Evolutionary conservation across 768 basidiomycete genomes (phyloP).

Genomic region (Pleurotus cornucopiae): DNA sequence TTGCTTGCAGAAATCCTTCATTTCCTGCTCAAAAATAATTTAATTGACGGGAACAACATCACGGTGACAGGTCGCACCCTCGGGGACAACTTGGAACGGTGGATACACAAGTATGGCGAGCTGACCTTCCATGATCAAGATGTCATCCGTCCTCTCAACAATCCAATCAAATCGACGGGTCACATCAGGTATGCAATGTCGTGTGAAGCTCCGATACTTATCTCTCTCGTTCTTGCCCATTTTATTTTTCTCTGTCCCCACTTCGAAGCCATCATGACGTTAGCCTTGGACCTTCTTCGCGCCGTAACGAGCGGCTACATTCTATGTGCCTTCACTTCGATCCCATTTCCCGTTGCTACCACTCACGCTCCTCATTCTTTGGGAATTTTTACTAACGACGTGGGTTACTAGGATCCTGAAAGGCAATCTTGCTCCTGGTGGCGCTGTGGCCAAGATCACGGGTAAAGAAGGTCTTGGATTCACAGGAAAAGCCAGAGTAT

Average conservation of each 20-base stretch:
- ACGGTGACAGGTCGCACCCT: constrained; percentile 89
- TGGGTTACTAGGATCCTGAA: constrained; percentile 66
- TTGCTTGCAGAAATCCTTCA: constrained; percentile 65
- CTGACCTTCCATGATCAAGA: constrained; percentile 69
- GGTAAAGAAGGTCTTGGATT: constrained; percentile 92
- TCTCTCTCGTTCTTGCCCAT: neutral
- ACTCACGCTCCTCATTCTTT: neutral
- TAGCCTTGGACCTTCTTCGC: neutral
- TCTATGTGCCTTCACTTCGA: neutral
- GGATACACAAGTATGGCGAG: constrained; percentile 78
- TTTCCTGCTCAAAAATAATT: constrained; percentile 80
- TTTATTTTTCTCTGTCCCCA: constrained; percentile 6
- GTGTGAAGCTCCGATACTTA: constrained; percentile 1
- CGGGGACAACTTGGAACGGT: constrained; percentile 88
- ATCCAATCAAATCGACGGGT: constrained; percentile 85
- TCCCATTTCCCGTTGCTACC: neutral
- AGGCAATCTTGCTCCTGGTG: constrained; percentile 91
- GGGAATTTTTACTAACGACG: neutral
- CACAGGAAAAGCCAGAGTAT: constrained; percentile 87
- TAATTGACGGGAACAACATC: constrained; percentile 87
- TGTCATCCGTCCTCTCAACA: constrained; percentile 81
- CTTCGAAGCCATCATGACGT: constrained; percentile 12
- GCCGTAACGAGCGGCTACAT: constrained; percentile 9
- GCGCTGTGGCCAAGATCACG: constrained; percentile 95
- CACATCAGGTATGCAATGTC: constrained; percentile 68